Evolutionary conservation across 1,284 basidiomycete genomes (phyloP), one percentile per base, ranked within the genome.

Genomic region (Rugosomyces carneus): DNA sequence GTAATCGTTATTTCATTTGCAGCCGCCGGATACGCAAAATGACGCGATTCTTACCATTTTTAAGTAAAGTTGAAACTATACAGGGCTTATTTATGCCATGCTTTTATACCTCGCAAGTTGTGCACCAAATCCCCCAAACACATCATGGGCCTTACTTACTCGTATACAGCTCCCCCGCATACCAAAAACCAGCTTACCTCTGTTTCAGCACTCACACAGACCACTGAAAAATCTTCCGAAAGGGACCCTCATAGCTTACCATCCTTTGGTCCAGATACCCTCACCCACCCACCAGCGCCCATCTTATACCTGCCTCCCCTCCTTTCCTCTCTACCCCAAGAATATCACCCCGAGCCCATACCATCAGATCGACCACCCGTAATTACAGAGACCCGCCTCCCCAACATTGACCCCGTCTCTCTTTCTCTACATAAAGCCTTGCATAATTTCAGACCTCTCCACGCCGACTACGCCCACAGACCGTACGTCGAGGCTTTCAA

Each of bases 351-450:
- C 3, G 51, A 61, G 6, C 52, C 59, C 3, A 19, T 66, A 31
- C 39, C 55, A 1, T 49, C 54, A 10, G 59, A 66, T 19, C 57
- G 64, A 23, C 67, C 67, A 26, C 72, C 76, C 0, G 60, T 84
- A 32, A 64, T 75, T 15, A 92, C 90, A 7, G 73, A 80, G 53
- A 84, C 86, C 0, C 82, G 80, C 23, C 71, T 94, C 1, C 91
- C 92, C 0, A 68, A 85, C 52, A 92, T 94, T 40, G 89, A 93
- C 58, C 78, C 83, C 0, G 84, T 80, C 1, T 90, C 88, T 1
- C 66, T 93, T n/a, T 84, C 85, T 0, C 69, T 96, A 2, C 92
- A 94, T 65, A 83, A 83, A 60, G 86, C 89, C 0, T 68, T 95
- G 31, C 89, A 94, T 60, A 63, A 71, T 41, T 93, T 95, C 67